These are phyloP conservation scores for Neopestalotiopsis rosae DNA, from an alignment of 2,329 filamentous ascomycete genomes.

Conservation along the genomic window DNA sequence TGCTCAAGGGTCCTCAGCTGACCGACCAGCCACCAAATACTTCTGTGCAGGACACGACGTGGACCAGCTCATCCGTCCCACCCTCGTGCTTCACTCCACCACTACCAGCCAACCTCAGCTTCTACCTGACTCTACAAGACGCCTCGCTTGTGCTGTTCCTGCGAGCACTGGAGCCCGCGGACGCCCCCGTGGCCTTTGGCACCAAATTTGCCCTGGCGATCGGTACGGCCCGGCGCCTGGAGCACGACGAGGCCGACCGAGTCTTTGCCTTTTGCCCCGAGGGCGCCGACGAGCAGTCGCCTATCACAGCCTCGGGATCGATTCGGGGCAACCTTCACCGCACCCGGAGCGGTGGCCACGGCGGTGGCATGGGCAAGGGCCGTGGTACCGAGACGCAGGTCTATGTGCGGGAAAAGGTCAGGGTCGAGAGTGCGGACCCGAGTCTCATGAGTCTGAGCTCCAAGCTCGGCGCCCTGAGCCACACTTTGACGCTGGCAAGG, in stretches of 20 bases:
- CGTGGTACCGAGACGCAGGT: slow-evolving; percentile 60
- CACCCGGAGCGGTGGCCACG: slow-evolving; percentile 16
- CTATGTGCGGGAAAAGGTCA: slow-evolving; percentile 85
- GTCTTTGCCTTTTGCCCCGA: slow-evolving; percentile 68
- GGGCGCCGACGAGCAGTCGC: slow-evolving; percentile 25
- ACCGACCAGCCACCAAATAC: slow-evolving; percentile 30
- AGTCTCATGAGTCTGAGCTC: slow-evolving; percentile 82
- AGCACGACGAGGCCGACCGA: slow-evolving; percentile 81
- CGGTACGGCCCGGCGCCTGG: slow-evolving; percentile 65
- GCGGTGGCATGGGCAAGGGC: slow-evolving; percentile 19
- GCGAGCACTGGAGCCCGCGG: slow-evolving; percentile 71
- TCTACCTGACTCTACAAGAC: slow-evolving; percentile 74
- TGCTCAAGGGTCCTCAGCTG: slow-evolving; percentile 62
- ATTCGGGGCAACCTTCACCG: slow-evolving; percentile 19
- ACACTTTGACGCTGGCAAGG: slow-evolving; percentile 72
- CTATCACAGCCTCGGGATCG: slow-evolving; percentile 24
- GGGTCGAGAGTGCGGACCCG: slow-evolving; percentile 88
- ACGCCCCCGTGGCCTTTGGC: slow-evolving; percentile 63
- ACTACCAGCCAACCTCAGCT: slow-evolving; percentile 71
- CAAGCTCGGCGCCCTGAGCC: slow-evolving; percentile 79
- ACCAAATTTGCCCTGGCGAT: slow-evolving; percentile 75
- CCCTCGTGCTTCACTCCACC: slow-evolving; percentile 34
- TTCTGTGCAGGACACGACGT: slow-evolving; percentile 23
- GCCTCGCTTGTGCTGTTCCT: slow-evolving; percentile 73
- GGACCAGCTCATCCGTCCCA: slow-evolving; percentile 37